phyloP scores from a whole-genome alignment of 1,284 basidiomycete genomes.

The Ganoderma lingzhi region DNA sequence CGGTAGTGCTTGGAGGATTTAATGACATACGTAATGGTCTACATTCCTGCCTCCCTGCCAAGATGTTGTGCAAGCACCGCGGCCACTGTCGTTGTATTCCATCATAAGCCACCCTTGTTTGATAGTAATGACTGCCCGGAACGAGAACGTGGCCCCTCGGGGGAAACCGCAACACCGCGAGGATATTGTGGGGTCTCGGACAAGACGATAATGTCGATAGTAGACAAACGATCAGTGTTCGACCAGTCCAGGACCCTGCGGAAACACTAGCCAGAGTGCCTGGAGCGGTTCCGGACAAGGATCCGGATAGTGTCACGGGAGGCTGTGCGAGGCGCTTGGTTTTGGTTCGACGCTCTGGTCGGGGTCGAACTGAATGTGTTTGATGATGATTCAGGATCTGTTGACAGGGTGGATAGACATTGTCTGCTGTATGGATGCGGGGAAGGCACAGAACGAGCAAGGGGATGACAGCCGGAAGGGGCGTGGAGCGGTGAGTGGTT shows the following conservation, averaged over 20 bases:
- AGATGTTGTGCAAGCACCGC: background rate
- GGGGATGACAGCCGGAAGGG: slow-evolving; percentile 21
- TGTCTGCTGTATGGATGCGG: background rate
- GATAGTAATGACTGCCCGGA: background rate
- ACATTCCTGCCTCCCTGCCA: slow-evolving; percentile 1
- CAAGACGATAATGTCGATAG: background rate
- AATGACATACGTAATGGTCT: background rate
- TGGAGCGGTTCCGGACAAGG: slow-evolving; percentile 10
- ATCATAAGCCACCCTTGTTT: background rate
- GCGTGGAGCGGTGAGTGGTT: slow-evolving; percentile 21
- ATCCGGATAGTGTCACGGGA: slow-evolving; percentile 4
- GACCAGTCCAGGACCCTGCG: slow-evolving; percentile 4
- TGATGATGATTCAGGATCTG: background rate
- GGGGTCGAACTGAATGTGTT: background rate
- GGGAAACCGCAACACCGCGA: background rate
- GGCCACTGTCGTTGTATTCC: background rate
- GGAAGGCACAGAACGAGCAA: slow-evolving; percentile 18
- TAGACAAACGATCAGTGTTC: background rate
- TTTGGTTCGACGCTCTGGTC: background rate
- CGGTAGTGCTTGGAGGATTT: background rate
- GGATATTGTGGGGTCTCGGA: background rate
- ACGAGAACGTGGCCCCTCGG: background rate
- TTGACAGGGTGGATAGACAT: background rate
- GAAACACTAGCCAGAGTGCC: slow-evolving; percentile 1
- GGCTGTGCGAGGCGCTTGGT: slow-evolving; percentile 1